Percentiles rank a stretch among this genome's conserved stretches.
phyloP scores from a whole-genome alignment of 1,284 basidiomycete genomes.

The Rhodotorula sp. region DNA sequence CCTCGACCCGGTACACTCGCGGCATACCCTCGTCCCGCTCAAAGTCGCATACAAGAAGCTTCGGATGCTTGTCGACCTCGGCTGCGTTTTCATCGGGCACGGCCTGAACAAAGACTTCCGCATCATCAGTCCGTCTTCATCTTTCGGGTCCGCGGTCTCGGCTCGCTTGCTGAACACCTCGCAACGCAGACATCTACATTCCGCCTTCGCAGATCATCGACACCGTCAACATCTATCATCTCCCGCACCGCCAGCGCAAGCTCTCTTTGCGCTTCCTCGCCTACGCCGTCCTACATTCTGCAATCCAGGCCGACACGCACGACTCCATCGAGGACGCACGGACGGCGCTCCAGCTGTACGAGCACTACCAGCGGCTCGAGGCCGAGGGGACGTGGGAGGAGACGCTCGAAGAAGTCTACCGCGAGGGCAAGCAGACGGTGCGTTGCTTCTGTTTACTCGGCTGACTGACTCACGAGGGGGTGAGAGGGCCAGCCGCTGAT shows the following conservation, averaged over 20 bases:
- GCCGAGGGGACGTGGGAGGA: conserved; percentile 76
- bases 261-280: conserved; percentile 91
- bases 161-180: background rate
- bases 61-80: conserved; percentile 87
- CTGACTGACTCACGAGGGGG: background rate
- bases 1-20: conserved; percentile 78
- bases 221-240: conserved; percentile 91
- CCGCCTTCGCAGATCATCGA: conserved; percentile 94
- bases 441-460: background rate
- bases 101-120: conserved; percentile 99
- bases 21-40: conserved; percentile 86
- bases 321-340: conserved; percentile 92
- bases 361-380: conserved; percentile 76
- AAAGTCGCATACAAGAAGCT: conserved; percentile 98
- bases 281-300: conserved; percentile 86
- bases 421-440: conserved; percentile 53
- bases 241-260: conserved; percentile 76
- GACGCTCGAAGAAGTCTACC: conserved; percentile 72
- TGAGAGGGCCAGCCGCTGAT: background rate
- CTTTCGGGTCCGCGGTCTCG: conserved; percentile 3
- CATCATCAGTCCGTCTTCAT: conserved; percentile 78
- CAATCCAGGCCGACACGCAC: conserved; percentile 90
- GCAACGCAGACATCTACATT: conserved; percentile 79
- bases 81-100: conserved; percentile 96
- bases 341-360: conserved; percentile 83